Evolutionary conservation across 345 rosid species (phyloP).

Genomic region (Carallia pectinifolia): DNA sequence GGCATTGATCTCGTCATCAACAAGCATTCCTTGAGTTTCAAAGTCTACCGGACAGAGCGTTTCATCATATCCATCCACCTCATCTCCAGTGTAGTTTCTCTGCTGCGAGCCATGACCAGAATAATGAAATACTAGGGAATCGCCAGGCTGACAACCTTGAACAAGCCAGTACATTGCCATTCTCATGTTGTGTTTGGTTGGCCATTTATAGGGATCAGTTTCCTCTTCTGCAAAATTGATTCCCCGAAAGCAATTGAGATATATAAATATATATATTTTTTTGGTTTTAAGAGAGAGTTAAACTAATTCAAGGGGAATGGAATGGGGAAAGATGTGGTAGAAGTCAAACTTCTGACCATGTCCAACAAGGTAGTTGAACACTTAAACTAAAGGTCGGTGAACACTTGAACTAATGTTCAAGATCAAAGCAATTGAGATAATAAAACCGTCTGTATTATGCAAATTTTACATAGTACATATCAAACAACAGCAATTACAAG

Average conservation of each 20-base stretch:
- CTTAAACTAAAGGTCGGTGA: too few species aligned
- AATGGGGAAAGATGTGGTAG: too few species aligned
- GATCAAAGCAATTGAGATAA: too few species aligned
- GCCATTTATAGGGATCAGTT: constrained; percentile 51
- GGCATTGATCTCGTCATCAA: constrained; percentile 85
- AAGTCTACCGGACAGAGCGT: constrained; percentile 81
- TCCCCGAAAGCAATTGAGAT: constrained; percentile 1
- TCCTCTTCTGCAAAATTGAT: constrained; percentile 68
- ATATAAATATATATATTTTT: too few species aligned
- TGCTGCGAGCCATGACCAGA: constrained; percentile 92
- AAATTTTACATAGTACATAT: too few species aligned
- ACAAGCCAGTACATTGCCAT: constrained; percentile 77
- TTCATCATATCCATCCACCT: constrained; percentile 84
- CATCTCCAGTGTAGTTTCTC: constrained; percentile 57
- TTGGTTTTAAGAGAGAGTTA: too few species aligned
- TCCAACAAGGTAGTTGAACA: too few species aligned
- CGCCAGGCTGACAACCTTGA: constrained; percentile 67
- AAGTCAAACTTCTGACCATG: too few species aligned
- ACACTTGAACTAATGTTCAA: too few species aligned
- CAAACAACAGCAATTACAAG: too few species aligned
- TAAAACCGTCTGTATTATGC: too few species aligned
- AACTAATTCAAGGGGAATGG: too few species aligned
- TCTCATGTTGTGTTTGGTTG: constrained; percentile 67
- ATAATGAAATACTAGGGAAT: constrained; percentile 79
- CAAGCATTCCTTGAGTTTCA: constrained; percentile 66